Conservation (phyloP, 305 asterid species). For the Fraxinus xanthoxyloides region DNA sequence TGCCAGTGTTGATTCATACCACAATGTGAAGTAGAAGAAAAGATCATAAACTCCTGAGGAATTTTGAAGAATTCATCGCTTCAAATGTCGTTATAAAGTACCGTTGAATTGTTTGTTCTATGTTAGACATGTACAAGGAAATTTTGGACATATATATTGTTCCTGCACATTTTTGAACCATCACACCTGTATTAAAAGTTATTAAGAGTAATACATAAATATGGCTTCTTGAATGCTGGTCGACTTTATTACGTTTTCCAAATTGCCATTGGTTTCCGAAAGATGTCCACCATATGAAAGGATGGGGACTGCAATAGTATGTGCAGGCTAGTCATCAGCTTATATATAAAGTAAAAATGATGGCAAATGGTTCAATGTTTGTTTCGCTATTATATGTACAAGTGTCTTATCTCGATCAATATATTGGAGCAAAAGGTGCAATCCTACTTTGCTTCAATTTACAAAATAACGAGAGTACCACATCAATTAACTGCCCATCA, state of each 20-base stretch:
- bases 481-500: background rate
- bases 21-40: conserved; percentile 58
- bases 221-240: background rate
- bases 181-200: background rate
- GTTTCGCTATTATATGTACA: background rate
- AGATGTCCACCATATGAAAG: background rate
- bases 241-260: background rate
- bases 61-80: background rate
- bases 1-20: conserved; percentile 90
- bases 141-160: background rate
- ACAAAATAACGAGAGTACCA: background rate
- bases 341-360: background rate
- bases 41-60: background rate
- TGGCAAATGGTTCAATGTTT: background rate
- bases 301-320: no score
- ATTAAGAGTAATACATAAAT: background rate
- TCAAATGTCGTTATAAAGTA: background rate
- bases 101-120: background rate
- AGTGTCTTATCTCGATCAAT: background rate
- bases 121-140: background rate
- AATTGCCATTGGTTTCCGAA: background rate
- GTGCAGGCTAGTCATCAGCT: background rate
- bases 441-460: background rate
- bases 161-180: background rate
- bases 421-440: background rate